Base-by-base conservation (phyloP, 2,329 filamentous ascomycete genomes). In the Didymella lethalis region DNA sequence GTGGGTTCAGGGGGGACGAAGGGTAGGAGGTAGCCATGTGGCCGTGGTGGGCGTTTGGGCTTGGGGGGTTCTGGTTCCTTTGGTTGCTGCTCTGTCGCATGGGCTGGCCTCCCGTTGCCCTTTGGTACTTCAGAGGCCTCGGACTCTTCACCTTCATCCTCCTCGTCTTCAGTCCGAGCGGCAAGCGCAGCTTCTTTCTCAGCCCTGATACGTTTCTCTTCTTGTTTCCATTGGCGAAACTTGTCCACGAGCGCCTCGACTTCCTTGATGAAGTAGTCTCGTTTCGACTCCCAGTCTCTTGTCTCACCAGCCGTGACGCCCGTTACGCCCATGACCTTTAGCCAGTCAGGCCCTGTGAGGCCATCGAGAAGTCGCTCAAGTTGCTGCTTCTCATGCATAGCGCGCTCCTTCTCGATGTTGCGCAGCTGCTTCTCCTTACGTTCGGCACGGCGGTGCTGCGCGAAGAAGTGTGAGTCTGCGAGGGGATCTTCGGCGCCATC, bases 291-390 rank as follows among this genome's bases (percentile, higher is more conserved):
- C 76, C 92, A 97, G 29, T 89, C 86, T 75, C 90, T 95, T 78
- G 92, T 94, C 71, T 92, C 91, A 23, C 87, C 88, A 71, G 97
- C 93, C 0, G 92, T 96, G 36, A 96, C 80, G 36, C 85, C 92
- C 64, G 88, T 94, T 32, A 98, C 90, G 26, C 94, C 95, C 88
- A 99, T 93, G 4, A 93, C 86, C 61, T 91, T 89, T 56, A 97
- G 82, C 95, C 95, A 99, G 77, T 98, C 95, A 57, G 91, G 92
- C 2, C 94, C 91, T 74, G 92, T 90, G 1, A 99, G 84, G 18
- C 92, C 92, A 53, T 95, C 92, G 7, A 97, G 83, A 16, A 89
- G 78, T 7, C 86, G 81, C 61, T 89, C 86, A n/a, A 89, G 77
- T 65, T 88, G 85, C 46, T 85, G 82, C 65, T 89, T 88, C 65